Evolutionary conservation across 208 protist species (phyloP).

Genomic region (Tritrichomonas foetus): DNA sequence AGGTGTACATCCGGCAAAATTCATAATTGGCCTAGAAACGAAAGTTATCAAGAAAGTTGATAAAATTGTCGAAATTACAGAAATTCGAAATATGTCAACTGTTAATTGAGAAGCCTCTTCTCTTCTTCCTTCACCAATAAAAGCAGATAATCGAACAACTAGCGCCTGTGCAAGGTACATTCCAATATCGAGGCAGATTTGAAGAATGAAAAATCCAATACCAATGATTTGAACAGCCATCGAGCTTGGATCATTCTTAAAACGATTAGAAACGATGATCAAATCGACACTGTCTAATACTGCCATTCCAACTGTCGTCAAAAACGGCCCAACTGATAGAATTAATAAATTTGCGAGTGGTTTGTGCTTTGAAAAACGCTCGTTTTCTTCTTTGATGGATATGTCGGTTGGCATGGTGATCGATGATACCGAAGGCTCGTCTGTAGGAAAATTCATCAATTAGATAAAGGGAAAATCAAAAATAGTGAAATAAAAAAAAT

Average conservation of each 20-base stretch:
- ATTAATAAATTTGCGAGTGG: not conserved
- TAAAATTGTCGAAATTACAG: not conserved
- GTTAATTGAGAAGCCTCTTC: not conserved
- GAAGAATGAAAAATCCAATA: not conserved
- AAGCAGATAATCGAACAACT: not conserved
- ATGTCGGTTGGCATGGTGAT: too few relatives aligned
- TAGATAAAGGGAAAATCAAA: too few relatives aligned
- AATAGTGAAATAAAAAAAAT: too few relatives aligned
- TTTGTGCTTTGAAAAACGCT: not conserved
- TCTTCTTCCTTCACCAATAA: not conserved
- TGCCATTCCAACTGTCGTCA: not conserved
- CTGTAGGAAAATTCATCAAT: too few relatives aligned
- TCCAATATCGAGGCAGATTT: not conserved
- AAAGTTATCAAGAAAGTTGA: not conserved
- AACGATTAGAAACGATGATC: not conserved
- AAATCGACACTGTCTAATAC: not conserved
- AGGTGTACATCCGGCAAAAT: not conserved
- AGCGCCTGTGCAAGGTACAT: not conserved
- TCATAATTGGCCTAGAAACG: not conserved
- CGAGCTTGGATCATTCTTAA: not conserved
- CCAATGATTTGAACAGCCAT: not conserved
- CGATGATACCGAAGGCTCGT: too few relatives aligned
- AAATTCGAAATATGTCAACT: not conserved
- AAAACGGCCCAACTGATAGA: not conserved
- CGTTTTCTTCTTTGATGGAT: not conserved